These are phyloP conservation scores for Paramyrothecium roridum DNA, from an alignment of 2,329 filamentous ascomycete species.

Conservation along the genomic window DNA sequence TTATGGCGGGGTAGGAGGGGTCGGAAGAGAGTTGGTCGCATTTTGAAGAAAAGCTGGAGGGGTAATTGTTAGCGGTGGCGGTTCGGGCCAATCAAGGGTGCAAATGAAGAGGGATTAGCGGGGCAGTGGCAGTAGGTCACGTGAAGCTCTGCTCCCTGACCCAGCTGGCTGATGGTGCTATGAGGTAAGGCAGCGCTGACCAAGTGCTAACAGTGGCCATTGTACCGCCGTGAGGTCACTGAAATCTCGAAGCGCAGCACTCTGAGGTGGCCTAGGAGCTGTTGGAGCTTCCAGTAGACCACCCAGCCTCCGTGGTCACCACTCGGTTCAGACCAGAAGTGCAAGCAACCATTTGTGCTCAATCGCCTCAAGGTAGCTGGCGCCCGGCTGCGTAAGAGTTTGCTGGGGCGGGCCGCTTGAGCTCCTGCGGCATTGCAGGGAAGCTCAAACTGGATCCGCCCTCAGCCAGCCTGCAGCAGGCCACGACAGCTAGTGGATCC, in stretches of 20 bases:
- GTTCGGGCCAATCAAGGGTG: constrained; percentile 20
- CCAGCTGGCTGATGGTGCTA: neutral
- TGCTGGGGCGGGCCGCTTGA: neutral
- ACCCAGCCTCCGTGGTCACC: neutral
- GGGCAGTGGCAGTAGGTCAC: constrained; percentile 20
- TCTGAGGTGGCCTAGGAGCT: neutral
- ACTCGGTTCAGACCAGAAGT: no score
- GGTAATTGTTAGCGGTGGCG: constrained; percentile 33
- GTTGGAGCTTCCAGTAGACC: neutral
- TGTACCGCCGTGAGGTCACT: neutral
- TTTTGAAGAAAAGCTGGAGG: constrained; percentile 38
- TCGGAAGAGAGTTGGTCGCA: constrained; percentile 42
- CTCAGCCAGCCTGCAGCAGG: neutral
- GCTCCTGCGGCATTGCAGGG: neutral
- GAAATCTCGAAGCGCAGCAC: no score
- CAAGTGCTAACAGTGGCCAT: neutral
- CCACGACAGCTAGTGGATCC: neutral
- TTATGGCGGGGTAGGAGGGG: constrained; percentile 45
- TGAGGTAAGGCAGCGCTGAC: neutral
- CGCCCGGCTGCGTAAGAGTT: neutral
- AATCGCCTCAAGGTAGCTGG: no score
- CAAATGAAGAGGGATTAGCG: constrained; percentile 11
- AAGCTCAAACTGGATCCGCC: neutral
- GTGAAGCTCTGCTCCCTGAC: constrained; percentile 14
- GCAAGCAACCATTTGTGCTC: no score